Evolutionary conservation across 345 rosid genomes (phyloP).

Genomic region (Populus euphratica): DNA sequence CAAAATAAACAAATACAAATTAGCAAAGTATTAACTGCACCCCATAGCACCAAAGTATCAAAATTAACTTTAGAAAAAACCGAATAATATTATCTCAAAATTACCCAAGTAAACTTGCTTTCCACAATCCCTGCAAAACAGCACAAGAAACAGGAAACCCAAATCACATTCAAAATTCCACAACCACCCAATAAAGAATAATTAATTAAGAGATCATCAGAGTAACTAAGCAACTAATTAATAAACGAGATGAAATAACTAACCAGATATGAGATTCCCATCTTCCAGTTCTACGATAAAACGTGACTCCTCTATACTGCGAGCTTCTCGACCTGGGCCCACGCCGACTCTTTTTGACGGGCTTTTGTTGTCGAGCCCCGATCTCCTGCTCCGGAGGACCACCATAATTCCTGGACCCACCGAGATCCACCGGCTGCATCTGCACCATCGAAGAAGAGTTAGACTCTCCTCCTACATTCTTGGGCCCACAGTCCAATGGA

Average conservation of each 20-base stretch:
- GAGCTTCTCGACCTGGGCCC: constrained; percentile 97
- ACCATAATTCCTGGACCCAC: constrained; percentile 16
- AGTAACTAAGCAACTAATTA: not conserved
- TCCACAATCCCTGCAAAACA: constrained; percentile 71
- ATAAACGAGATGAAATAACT: not conserved
- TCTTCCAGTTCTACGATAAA: constrained; percentile 92
- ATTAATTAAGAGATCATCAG: not conserved
- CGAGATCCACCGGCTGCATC: constrained; percentile 38
- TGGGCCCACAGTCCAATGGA: constrained; percentile 24
- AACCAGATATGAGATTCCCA: constrained; percentile 99
- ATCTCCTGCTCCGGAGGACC: constrained; percentile 21
- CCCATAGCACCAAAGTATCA: not conserved
- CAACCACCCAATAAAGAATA: not conserved
- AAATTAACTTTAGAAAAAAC: not conserved
- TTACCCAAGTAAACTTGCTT: constrained; percentile 80
- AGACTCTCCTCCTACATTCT: not conserved
- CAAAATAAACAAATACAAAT: not conserved
- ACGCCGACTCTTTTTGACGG: constrained; percentile 65
- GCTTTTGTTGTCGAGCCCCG: constrained; percentile 22
- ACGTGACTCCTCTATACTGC: constrained; percentile 94
- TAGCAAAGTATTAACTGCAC: not conserved
- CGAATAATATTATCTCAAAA: not conserved
- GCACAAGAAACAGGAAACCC: not conserved
- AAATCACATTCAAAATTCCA: not conserved
- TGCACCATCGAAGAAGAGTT: constrained; percentile 3